phyloP scores from a whole-genome alignment of 2,329 filamentous ascomycete species.

The Rhynchosporium secalis region DNA sequence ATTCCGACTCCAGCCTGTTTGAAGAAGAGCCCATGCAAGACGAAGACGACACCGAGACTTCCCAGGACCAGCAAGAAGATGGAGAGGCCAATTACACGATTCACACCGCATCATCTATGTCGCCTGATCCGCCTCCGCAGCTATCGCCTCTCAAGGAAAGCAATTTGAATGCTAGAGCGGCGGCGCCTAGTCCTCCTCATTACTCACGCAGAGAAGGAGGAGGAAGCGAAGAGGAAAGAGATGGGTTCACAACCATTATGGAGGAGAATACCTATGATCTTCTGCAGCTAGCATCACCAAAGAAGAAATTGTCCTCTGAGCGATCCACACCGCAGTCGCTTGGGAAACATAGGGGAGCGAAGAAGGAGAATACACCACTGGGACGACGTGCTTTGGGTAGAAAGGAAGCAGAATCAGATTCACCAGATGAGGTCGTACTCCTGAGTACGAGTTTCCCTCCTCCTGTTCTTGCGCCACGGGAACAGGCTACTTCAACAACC shows the following conservation, averaged over 20 bases:
- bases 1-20: conserved; percentile 45
- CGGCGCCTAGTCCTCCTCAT: conserved; percentile 18
- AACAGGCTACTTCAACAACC: neutral
- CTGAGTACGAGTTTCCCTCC: conserved; percentile 26
- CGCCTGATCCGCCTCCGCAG: conserved; percentile 35
- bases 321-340: conserved; percentile 30
- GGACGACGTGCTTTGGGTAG: conserved; percentile 14
- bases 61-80: conserved; percentile 32
- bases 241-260: conserved; percentile 48
- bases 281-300: conserved; percentile 41
- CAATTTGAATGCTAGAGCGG: conserved; percentile 34
- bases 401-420: neutral
- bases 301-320: conserved; percentile 32
- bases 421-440: conserved; percentile 30
- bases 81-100: conserved; percentile 30
- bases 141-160: conserved; percentile 49
- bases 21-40: conserved; percentile 46
- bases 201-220: neutral
- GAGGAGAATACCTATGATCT: conserved; percentile 52
- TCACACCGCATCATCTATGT: conserved; percentile 32
- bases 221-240: conserved; percentile 35
- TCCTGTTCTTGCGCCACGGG: conserved; percentile 4
- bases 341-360: neutral
- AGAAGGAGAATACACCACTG: conserved; percentile 17
- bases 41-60: conserved; percentile 32